Evolutionary conservation across 768 basidiomycete genomes (phyloP), one percentile per base, ranked within the genome.

Genomic region (Chalciporus pseudorubinellus): DNA sequence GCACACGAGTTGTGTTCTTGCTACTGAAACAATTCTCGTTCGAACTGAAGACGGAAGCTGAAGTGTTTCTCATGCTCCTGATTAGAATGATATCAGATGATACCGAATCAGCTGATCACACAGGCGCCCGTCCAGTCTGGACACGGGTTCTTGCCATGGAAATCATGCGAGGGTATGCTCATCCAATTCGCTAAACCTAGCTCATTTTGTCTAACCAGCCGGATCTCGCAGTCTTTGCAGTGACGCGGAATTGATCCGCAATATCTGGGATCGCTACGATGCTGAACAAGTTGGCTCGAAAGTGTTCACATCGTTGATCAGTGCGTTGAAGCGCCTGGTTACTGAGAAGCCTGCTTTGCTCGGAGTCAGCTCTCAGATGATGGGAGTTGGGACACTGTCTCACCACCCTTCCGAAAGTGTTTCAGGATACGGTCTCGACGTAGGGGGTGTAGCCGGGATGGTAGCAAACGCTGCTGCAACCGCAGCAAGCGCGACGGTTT

Each of bases 131-230:
- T 24, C 89, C 92, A 1, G 67, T 76, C 26, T 98, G 95, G 94
- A 89, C 92, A 76, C 77, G 93, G 14, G 92, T 95, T 0, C 76
- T 98, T 9, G 85, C 92, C 2, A 85, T 95, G 84, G 95, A 98
- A 65, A 87, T 94, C 40, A 84, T 95, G 73, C 76, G 94, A 66
- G 95, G 92, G 85, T 89, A 60, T 33, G 69, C 56, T 33, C 18
- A 11, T 22, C 38, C 10, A 26, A 16, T 29, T 44, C 22, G 4
- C 6, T 29, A 6, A 13, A 26, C 50, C 2, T 29, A 7, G 2
- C 29, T 9, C 34, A 8, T 47, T 18, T 21, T 3, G 1, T 31
- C 39, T 59, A 20, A 65, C 57, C 4, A 38, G 31, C 16, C 39
- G n/a, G 12, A 14, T 26, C 26, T 38, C 31, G 8, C 58, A 89